Percentiles rank a stretch among this genome's conserved stretches.
Conservation (phyloP, 2,329 filamentous ascomycete species). For the Calonectria pseudoreteaudii region DNA sequence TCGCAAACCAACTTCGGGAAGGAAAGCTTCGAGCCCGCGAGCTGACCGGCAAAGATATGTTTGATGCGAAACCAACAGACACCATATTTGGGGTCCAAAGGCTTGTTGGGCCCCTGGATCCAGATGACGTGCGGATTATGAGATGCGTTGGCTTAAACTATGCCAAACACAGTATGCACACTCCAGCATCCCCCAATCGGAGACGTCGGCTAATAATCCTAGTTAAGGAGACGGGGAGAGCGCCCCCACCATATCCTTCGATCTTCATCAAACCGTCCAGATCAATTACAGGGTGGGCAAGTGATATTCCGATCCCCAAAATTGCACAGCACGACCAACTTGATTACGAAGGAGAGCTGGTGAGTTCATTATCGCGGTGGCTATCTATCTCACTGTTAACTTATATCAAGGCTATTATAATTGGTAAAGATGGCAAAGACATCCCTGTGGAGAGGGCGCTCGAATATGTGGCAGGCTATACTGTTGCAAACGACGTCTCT, state of each 20-base stretch:
- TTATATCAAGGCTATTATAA: background rate
- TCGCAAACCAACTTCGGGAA: background rate
- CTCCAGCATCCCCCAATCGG: too few species aligned
- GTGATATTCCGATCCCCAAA: background rate
- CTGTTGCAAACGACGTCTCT: background rate
- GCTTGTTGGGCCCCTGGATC: background rate
- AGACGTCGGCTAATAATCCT: background rate
- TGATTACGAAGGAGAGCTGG: background rate
- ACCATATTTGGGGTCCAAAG: background rate
- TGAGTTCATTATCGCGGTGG: too few species aligned
- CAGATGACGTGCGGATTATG: background rate
- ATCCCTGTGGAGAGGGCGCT: background rate
- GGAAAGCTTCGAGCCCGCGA: background rate
- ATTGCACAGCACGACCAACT: background rate
- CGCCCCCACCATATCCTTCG: background rate
- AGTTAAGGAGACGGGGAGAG: background rate
- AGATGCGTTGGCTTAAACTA: background rate
- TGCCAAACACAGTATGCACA: background rate
- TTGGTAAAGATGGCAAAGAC: background rate
- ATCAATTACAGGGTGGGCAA: background rate
- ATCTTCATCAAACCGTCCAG: background rate
- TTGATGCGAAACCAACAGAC: background rate
- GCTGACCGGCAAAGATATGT: background rate
- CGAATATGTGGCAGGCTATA: background rate
- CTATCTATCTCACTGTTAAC: background rate